These are phyloP conservation scores for Ascochyta fabae DNA, from an alignment of 2,329 filamentous ascomycete genomes.

Conservation along the genomic window DNA sequence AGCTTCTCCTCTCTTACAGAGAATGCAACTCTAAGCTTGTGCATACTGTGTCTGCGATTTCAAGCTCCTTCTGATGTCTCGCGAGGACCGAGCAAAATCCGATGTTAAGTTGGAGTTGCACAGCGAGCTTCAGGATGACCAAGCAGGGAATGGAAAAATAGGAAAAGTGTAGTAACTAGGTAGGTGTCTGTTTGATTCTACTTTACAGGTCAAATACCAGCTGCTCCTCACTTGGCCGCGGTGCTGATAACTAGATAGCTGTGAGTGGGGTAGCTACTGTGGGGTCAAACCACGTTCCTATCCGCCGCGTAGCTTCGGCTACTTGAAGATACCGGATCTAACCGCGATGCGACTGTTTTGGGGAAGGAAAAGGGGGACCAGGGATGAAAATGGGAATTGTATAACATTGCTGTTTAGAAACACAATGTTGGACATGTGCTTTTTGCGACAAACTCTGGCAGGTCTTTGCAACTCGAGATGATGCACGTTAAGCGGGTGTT, in stretches of 20 bases:
- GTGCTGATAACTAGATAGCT: slow-evolving; percentile 11
- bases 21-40: background rate
- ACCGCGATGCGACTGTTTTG: slow-evolving; percentile 1
- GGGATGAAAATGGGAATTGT: too few species aligned
- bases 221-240: slow-evolving; percentile 1
- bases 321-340: slow-evolving; percentile 12
- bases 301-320: slow-evolving; percentile 15
- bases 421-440: too few species aligned
- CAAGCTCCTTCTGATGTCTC: background rate
- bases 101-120: slow-evolving; percentile 1
- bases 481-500: slow-evolving; percentile 15
- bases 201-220: slow-evolving; percentile 2
- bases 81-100: slow-evolving; percentile 1
- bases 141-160: background rate
- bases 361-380: background rate
- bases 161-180: too few species aligned
- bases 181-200: background rate
- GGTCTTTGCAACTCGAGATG: background rate
- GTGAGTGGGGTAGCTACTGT: slow-evolving; percentile 10
- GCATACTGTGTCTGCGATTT: background rate
- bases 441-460: too few species aligned
- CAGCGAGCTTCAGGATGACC: background rate
- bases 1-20: background rate
- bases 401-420: too few species aligned
- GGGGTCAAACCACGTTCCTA: slow-evolving; percentile 9